Conservation (phyloP, 1,284 basidiomycete genomes). For the Albatrellus sp. region DNA sequence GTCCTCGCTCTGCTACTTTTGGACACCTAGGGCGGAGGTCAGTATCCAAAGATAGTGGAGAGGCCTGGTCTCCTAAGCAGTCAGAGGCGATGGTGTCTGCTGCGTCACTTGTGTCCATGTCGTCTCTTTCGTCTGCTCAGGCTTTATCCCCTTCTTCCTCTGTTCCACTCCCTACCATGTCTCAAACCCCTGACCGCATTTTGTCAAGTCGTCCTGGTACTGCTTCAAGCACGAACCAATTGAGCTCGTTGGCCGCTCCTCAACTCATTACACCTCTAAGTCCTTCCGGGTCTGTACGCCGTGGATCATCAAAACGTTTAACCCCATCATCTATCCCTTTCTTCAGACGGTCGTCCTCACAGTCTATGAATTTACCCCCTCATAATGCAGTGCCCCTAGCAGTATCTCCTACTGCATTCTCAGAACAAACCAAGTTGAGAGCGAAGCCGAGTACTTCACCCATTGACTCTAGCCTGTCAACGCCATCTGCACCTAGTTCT, state of each 20-base stretch:
- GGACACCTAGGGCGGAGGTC: constrained; percentile 53
- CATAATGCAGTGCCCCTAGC: constrained; percentile 14
- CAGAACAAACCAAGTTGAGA: constrained; percentile 25
- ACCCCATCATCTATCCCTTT: constrained; percentile 95
- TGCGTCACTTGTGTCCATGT: constrained; percentile 59
- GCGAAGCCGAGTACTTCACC: constrained; percentile 34
- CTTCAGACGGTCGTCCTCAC: constrained; percentile 86
- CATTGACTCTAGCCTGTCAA: constrained; percentile 34
- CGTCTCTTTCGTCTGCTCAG: constrained; percentile 56
- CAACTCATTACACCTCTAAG: constrained; percentile 42
- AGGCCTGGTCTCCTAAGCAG: constrained; percentile 55
- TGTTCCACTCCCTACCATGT: constrained; percentile 9
- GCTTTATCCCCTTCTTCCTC: constrained; percentile 19
- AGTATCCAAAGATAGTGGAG: constrained; percentile 46
- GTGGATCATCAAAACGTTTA: constrained; percentile 63
- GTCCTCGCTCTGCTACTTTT: constrained; percentile 52
- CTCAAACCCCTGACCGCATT: constrained; percentile 47
- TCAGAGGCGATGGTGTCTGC: constrained; percentile 65
- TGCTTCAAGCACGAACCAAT: constrained; percentile 54
- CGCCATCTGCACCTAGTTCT: constrained; percentile 41
- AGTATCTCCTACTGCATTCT: constrained; percentile 42
- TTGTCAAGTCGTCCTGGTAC: constrained; percentile 54
- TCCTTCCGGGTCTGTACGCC: constrained; percentile 52
- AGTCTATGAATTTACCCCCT: constrained; percentile 53
- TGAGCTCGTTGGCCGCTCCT: constrained; percentile 12